Base-by-base conservation (phyloP, 1,284 basidiomycete species). In the Mycena sp. region DNA sequence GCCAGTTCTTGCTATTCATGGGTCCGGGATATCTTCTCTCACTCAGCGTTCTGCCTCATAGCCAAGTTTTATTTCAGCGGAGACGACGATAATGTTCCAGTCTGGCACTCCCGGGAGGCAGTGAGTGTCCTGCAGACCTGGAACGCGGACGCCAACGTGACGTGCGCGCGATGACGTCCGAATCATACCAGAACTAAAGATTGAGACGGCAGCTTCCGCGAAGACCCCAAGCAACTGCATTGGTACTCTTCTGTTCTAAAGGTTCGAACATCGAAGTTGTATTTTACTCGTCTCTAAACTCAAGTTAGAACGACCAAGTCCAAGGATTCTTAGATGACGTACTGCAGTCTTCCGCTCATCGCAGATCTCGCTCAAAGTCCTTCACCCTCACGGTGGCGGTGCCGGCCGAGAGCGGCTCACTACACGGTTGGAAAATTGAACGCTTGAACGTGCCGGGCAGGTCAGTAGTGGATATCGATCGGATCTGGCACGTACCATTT, bases 1-100 rank as follows among this genome's bases (percentile, higher is more conserved):
- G 0, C 89, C 90, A 0, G 78, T 94, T 3, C 79, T 95, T 14
- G 92, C 89, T 5, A 83, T 96, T 49, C 92, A 96, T 69, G 95
- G 94, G 84, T 88, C 72, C 23, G 86, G 70, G 14, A 9, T 14
- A 30, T 21, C 29, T 19, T 54, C 61, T 48, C 23, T 26, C 1
- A 17, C 26, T 14, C 23, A 19, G 55, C 19, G n/a, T 6, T 49
- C 29, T 53, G n/a, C 35, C 28, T 14, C 28, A 37, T 7, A 61
- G 40, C 21, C 32, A 12, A 25, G 19, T n/a, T 21, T 55, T 29
- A 45, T n/a, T 41, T 17, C 66, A 92, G 91, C 11, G 90, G 88
- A 1, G 77, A 78, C 50, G 93, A 94, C 67, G 85, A 88, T 30
- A 94, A 95, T 63, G 93, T 94, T 6, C 92, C 93, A 3, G 83